Conservation (phyloP, 345 rosid genomes). For the Kernera saxatilis region DNA sequence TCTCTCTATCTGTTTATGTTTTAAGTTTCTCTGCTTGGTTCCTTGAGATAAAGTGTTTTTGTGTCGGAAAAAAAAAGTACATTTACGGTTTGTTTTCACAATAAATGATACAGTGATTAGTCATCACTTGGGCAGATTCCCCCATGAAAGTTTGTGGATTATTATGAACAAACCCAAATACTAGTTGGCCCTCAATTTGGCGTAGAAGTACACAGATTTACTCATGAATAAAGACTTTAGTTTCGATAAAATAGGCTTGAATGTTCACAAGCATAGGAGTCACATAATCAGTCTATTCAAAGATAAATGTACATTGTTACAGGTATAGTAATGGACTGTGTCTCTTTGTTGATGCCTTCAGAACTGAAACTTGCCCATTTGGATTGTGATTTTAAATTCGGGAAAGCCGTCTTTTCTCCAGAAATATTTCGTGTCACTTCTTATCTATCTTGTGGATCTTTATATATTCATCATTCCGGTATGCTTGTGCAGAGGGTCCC, state of each 20-base stretch:
- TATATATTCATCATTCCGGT: slow-evolving; percentile 10
- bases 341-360: neutral
- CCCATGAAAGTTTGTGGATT: neutral
- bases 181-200: neutral
- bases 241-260: neutral
- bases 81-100: neutral
- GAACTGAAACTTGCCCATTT: neutral
- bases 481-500: slow-evolving; percentile 75
- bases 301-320: slow-evolving; percentile 16
- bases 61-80: neutral
- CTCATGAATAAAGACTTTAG: neutral
- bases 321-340: neutral
- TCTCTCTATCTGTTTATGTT: neutral
- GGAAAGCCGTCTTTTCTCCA: neutral
- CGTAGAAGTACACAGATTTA: neutral
- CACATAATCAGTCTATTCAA: neutral
- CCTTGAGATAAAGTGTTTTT: neutral
- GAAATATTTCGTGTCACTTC: neutral
- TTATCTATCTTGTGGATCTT: neutral
- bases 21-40: neutral
- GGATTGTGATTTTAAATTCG: neutral
- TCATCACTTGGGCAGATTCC: neutral
- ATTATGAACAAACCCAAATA: neutral
- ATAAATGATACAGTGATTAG: neutral
- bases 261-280: neutral